Evolutionary conservation across 495 filamentous ascomycete genomes (phyloP), one percentile per base, ranked within the genome.

Genomic region (Astrothelium subdiscretum): DNA sequence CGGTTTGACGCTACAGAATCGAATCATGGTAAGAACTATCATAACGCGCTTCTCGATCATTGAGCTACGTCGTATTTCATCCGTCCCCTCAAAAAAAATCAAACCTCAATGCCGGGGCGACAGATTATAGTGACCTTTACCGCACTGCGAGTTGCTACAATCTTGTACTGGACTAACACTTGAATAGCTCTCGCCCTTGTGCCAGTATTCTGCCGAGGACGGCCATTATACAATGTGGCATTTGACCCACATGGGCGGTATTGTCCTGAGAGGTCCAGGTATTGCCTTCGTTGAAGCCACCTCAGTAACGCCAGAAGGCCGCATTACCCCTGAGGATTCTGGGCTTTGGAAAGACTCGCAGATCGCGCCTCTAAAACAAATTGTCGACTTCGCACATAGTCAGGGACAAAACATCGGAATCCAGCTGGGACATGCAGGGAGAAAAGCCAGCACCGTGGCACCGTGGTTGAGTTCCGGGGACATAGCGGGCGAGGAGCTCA

Each of bases 261-360:
- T 70, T 35, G 63, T 68, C 31, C 64, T 64, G 57, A 43, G 68
- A 66, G 89, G 89, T 8, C 80, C 87, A 0, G 86, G 83, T 1
- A 75, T 90, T 10, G 70, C 83, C 51, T 83, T 90, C 64, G 79
- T 91, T 32, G 89, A 94, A 73, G 87, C 88, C 13, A 89, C 87
- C 0, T 79, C 82, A 27, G 86, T 92, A 8, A 70, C 78, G 0
- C 77, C 88, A 8, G 78, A 90, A 63, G 89, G 89, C n/a, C 78
- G 89, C 2, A 92, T 92, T 74, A 85, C 87, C 0, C 89, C 89
- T 0, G 77, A 88, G 63, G 84, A 86, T 66, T 69, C 77, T 2
- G 89, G 89, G 5, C 70, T 92, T 20, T 94, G 88, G 89, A 77
- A 83, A 54, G 89, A 92, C 69, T 78, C 76, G 0, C 89, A 91